Base-by-base conservation (phyloP, 805 yeast species). In the Blastobotrys mokoenaii region DNA sequence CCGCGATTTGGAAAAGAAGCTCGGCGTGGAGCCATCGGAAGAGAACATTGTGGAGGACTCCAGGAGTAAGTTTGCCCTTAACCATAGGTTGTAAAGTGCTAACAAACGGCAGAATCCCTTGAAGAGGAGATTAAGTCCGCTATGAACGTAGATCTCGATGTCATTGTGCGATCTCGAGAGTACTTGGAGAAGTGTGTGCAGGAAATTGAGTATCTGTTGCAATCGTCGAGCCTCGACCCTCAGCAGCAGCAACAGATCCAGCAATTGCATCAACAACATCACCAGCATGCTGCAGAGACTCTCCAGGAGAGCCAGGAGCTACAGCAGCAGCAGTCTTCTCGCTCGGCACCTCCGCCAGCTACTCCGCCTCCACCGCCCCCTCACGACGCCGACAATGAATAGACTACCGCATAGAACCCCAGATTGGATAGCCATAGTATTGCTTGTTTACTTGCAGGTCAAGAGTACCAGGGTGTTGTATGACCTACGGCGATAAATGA, bases 161-260 rank as follows among this genome's bases (percentile, higher is more conserved):
- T 58, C 3, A 41, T 54, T 25, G 45, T 57, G 7, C 57, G 52
- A 40, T 51, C 64, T n/a, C 49, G 61, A n/a, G 47, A 51, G 45
- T 62, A 60, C 43, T 52, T 65, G 8, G 58, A 53, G 20, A 59
- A 60, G 42, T 65, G 69, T 51, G 49, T 65, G 8, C 60, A 61
- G 38, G 69, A 65, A 44, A 64, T 65, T 14, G 57, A 57, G 18
- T 60, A 57, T 43, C 44, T 63, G 43, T 48, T 63, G n/a, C 61
- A 58, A 41, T 38, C 59, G 0, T 49, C 59, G 12, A 22, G 27
- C 8, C 27, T 22, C 8, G 27, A 22, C 27, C 27, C 4, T 5
- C 27, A 22, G 27, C 27, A 22, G 27, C 27, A 22, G 27, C 27
- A 34, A 34, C 37, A 34, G 14, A 15, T 8, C 15, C 37, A 34